Evolutionary conservation across 2,329 filamentous ascomycete genomes (phyloP), one percentile per base, ranked within the genome.

Genomic region (Ophiostoma sp.): DNA sequence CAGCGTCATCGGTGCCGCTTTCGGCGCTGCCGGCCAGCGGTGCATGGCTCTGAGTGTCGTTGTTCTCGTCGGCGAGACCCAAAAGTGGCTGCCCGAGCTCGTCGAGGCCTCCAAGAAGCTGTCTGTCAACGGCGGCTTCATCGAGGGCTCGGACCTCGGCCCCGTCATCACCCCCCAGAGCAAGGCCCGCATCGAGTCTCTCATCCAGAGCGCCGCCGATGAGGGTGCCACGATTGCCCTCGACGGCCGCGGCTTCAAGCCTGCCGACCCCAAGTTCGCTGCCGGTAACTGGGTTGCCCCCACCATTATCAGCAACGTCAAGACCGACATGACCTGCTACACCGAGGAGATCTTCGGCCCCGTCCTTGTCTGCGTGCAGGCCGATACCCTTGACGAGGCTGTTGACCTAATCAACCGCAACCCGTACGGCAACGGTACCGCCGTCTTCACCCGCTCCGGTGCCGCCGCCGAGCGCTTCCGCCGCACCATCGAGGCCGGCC

Each of bases 31-130:
- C 36, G 92, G 92, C 54, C 92, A 95, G 83, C 85, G 92, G 72
- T 95, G 92, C 81, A 95, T 95, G 92, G 92, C 92, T 52, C 83
- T 95, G 70, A 93, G 89, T 77, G 93, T 91, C 1, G 83, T 94
- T n/a, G 91, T 95, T 75, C 89, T 93, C 83, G 89, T 95, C 52
- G 92, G 91, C 66, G 90, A 94, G 83, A 93, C 91, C 67, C 92
- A 92, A 82, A 85, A 90, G 71, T 96, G 92, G 91, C 85, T 94
- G 27, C 81, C 85, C 4, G 91, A 95, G 76, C 84, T 95, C 69
- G 91, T 90, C 11, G 89, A 92, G 81, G 86, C 88, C 72, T 91
- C 92, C 69, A 91, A 89, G 81, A 81, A 81, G 54, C 86, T 95
- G 68, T 87, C 85, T 71, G 89, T 94, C 74, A 88, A 93, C 77